These are phyloP conservation scores for Diaporthe helianthi DNA, from an alignment of 2,329 filamentous ascomycete genomes.

Conservation along the genomic window DNA sequence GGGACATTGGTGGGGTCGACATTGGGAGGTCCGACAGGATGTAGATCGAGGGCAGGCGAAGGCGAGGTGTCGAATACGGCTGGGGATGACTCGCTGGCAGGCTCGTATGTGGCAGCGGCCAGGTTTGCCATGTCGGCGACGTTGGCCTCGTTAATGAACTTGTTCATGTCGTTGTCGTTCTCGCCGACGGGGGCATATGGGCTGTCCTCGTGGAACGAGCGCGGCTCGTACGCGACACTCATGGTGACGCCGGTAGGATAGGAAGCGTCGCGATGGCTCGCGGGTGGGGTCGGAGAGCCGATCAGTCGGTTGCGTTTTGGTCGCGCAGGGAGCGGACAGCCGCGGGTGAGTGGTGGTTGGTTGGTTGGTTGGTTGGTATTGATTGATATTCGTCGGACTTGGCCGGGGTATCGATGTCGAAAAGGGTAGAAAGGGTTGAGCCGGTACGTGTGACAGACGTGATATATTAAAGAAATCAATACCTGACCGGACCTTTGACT, in stretches of 20 bases:
- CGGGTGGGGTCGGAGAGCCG: background rate
- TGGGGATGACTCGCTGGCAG: slow-evolving; percentile 36
- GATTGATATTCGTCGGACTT: slow-evolving; percentile 6
- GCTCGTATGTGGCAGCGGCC: slow-evolving; percentile 42
- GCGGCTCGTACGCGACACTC: slow-evolving; percentile 60
- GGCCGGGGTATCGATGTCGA: background rate
- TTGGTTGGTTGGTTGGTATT: background rate
- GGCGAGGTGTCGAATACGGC: slow-evolving; percentile 48
- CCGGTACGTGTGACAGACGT: background rate
- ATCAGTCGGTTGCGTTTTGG: background rate
- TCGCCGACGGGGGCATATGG: slow-evolving; percentile 56
- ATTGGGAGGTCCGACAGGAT: slow-evolving; percentile 38
- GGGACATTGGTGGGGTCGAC: slow-evolving; percentile 42
- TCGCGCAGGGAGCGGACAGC: background rate
- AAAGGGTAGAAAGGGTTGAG: background rate
- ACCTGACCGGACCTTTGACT: background rate
- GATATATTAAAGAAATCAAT: background rate
- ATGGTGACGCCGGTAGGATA: slow-evolving; percentile 41
- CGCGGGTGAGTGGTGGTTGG: background rate
- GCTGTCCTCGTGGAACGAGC: slow-evolving; percentile 57
- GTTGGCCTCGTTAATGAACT: slow-evolving; percentile 46
- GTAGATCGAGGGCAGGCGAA: slow-evolving; percentile 49
- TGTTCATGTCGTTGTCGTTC: slow-evolving; percentile 31
- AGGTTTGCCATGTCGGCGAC: slow-evolving; percentile 44
- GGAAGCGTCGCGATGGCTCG: background rate